Conservation (phyloP, 208 protist genomes). For the Herpetomonas tarakana region DNA sequence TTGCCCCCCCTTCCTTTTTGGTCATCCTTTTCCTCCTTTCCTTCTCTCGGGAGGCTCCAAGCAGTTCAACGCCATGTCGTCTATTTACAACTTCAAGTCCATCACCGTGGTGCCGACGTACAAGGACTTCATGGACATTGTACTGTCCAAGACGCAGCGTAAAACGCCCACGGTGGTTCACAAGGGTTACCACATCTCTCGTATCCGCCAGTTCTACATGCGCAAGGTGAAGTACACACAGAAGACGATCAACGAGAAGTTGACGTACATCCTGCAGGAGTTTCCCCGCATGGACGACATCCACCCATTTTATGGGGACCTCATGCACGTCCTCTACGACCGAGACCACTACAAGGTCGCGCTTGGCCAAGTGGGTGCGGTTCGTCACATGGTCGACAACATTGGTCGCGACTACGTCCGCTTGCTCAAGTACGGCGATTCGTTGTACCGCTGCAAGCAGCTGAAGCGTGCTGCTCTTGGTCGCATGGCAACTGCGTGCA, state of each 20-base stretch:
- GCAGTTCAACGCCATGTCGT: no score
- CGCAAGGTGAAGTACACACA: constrained; percentile 99
- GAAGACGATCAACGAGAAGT: constrained; percentile 97
- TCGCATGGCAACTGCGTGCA: constrained; percentile 98
- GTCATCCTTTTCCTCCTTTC: no score
- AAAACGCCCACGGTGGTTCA: constrained; percentile 99
- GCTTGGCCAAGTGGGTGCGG: constrained; percentile 98
- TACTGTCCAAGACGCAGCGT: constrained; percentile 99
- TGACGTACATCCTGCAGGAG: constrained; percentile 95
- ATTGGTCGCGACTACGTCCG: constrained; percentile 98
- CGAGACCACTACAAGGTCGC: constrained; percentile 99
- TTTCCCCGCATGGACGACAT: constrained; percentile 98
- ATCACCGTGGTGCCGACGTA: constrained; percentile 97
- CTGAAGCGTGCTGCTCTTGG: constrained; percentile 99
- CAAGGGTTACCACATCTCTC: constrained; percentile 98
- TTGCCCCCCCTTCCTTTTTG: no score
- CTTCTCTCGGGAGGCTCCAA: no score
- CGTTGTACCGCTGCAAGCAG: constrained; percentile 99
- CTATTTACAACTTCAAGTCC: constrained; percentile 98
- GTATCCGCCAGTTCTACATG: constrained; percentile 99
- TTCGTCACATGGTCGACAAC: constrained; percentile 97
- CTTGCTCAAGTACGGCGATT: constrained; percentile 99
- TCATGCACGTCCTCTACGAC: constrained; percentile 99
- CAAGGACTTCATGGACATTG: constrained; percentile 99
- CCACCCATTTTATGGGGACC: constrained; percentile 99